Evolutionary conservation across 1,284 basidiomycete genomes (phyloP), one percentile per base, ranked within the genome.

Genomic region (Crepidotus sp.): DNA sequence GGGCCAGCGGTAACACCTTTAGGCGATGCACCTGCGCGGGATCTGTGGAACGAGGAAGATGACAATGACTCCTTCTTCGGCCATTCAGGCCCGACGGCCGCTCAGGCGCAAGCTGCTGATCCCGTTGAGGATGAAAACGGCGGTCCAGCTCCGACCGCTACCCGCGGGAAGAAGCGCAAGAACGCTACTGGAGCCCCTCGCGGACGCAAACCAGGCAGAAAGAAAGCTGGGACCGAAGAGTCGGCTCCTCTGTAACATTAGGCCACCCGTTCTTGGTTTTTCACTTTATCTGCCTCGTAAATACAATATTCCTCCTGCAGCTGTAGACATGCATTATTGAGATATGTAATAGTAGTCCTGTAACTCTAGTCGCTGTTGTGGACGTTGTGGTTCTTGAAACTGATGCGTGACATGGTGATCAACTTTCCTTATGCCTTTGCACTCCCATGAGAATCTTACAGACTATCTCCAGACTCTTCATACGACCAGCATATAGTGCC

Each of bases 1-100:
- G 58, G 68, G 30, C 56, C 71, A 22, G 70, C 67, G 37, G 63
- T 65, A 14, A 72, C 66, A 49, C 61, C 56, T 49, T 54, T 57
- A 37, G 65, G 59, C 14, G 69, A 65, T 19, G 67, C 68, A 39
- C 60, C 71, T 34, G 69, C 73, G 26, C 73, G 76, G 34, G 85
- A 88, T 54, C 60, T 88, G 11, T 88, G 85, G 85, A 79, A 81
- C 50, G 84, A 88, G 35, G 84, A 88, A 56, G 84, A 83, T 7
- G 84, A 88, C 53, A 84, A 82, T 7, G 84, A 88, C 54, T 82
- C 86, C 54, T 88, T 88, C 63, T 88, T 88, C 56, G 80, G 80
- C 1, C 77, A 80, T 44, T 60, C 63, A 7, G 60, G 55, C 15
- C 50, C 58, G 14, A 48, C 54, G 2, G 38, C 57, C 27, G 43